Base-by-base conservation (phyloP, 1,139 yeast genomes). In the Entelexis paramagnoliae region DNA sequence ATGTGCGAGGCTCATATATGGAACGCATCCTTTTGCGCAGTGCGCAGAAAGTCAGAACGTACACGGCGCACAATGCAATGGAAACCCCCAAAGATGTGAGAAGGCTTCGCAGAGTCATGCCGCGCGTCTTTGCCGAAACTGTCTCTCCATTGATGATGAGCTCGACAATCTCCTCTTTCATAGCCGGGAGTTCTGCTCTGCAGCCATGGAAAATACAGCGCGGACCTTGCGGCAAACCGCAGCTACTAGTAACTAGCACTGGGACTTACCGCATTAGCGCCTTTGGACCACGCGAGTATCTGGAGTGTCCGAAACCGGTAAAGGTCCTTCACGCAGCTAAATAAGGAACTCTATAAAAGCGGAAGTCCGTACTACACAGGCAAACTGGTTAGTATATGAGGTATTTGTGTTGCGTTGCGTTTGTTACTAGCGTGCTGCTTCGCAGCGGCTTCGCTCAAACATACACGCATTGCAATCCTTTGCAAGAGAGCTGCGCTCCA, bases 1-100 rank as follows among this genome's bases (percentile, higher is more conserved):
- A 62, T 1, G 64, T 58, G 30, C 64, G 55, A 1, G 68, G 67
- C 45, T 62, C 66, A 50, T 66, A 66, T 7, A 66, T 57, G 6
- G 58, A 53, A 3, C 61, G 50, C 24, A 63, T 34, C 16, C 59
- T 41, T 41, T 57, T 59, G 16, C 68, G 55, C 26, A 65, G 54
- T 4, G 58, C 10, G 9, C 61, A 58, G 51, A 66, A 66, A 1
- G 57, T 40, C 0, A 58, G 13, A 3, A 62, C 38, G 48, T 65
- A 67, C 7, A 55, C 42, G 1, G 56, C 9, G 46, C 63, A 62
- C 8, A 66, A 48, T 1, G 38, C 51, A 1, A 55, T n/a, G 1
- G 68, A 60, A 1, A 60, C 58, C 5, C 55, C 53, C 19, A 66
- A 49, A 1, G 69, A 65, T 9, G 63, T 55, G 29, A 65, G 41